Percentiles rank a stretch among this genome's conserved stretches.
Evolutionary conservation across 495 filamentous ascomycete species (phyloP).

Genomic region (Beverwykella pulmonaria): DNA sequence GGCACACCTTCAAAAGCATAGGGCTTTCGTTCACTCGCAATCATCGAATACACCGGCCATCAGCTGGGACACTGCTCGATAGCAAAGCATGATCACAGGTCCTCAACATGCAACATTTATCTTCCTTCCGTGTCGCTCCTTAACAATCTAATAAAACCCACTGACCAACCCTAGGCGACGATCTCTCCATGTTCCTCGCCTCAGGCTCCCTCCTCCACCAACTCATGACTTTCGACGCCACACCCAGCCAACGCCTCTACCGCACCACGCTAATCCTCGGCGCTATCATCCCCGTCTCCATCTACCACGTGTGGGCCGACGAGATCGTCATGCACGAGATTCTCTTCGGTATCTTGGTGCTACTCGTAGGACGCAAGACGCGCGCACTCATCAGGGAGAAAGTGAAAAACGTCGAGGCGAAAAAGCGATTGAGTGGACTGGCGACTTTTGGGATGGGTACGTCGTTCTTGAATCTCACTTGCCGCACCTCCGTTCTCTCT

Average conservation of each 20-base stretch:
- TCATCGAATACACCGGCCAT: too few relatives aligned
- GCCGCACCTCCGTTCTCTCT: neutral
- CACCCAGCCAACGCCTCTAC: conserved; percentile 34
- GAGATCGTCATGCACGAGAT: conserved; percentile 49
- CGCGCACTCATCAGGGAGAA: conserved; percentile 30
- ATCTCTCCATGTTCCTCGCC: conserved; percentile 62
- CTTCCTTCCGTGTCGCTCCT: too few relatives aligned
- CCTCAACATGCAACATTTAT: too few relatives aligned
- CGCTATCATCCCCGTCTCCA: conserved; percentile 43
- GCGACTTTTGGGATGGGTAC: conserved; percentile 37
- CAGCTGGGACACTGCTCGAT: too few relatives aligned
- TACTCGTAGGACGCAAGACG: conserved; percentile 45
- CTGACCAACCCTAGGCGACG: too few relatives aligned
- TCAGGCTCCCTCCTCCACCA: conserved; percentile 56
- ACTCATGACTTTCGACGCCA: conserved; percentile 51
- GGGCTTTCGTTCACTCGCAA: too few relatives aligned
- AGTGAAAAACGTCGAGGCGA: conserved; percentile 10
- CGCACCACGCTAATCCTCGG: conserved; percentile 39
- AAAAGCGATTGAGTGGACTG: conserved; percentile 23
- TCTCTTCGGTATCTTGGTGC: conserved; percentile 44
- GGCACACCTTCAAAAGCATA: too few relatives aligned
- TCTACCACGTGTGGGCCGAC: conserved; percentile 53
- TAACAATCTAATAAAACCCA: too few relatives aligned
- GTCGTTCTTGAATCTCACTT: neutral
- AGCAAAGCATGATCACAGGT: too few relatives aligned